Conservation (phyloP, 2,329 filamentous ascomycete genomes). For the Aureobasidium sp. region DNA sequence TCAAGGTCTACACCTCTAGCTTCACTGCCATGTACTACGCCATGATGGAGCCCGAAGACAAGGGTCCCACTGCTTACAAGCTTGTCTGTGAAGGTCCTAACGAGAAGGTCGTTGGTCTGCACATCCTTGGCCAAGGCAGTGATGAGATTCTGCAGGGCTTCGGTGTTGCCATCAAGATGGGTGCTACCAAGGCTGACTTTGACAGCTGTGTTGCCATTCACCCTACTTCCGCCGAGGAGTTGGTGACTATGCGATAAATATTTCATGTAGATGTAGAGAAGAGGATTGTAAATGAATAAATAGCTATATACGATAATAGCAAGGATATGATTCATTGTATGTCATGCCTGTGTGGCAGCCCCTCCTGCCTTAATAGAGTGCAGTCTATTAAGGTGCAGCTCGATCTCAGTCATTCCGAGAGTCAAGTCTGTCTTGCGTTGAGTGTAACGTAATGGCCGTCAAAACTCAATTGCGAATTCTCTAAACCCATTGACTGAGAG, state of each 20-base stretch:
- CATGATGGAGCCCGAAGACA: slow-evolving; percentile 76
- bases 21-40: slow-evolving; percentile 86
- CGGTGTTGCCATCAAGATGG: slow-evolving; percentile 58
- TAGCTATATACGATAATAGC: background rate
- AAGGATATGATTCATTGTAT: too few relatives aligned
- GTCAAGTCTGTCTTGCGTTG: too few relatives aligned
- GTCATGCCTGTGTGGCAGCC: too few relatives aligned
- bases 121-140: slow-evolving; percentile 71
- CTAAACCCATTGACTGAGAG: too few relatives aligned
- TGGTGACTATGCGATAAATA: slow-evolving; percentile 37
- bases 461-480: too few relatives aligned
- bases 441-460: too few relatives aligned
- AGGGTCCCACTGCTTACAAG: slow-evolving; percentile 76
- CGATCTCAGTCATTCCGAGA: too few relatives aligned
- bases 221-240: slow-evolving; percentile 47
- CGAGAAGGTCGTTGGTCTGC: slow-evolving; percentile 76
- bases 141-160: slow-evolving; percentile 59
- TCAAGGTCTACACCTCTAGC: slow-evolving; percentile 72
- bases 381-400: too few relatives aligned
- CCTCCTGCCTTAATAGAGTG: too few relatives aligned
- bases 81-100: slow-evolving; percentile 65
- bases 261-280: background rate
- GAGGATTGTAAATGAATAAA: background rate
- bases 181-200: slow-evolving; percentile 51
- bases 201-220: slow-evolving; percentile 51